Percentiles rank a stretch among this genome's conserved stretches.
These are phyloP conservation scores for Leptodontidium sp. DNA, from an alignment of 2,329 filamentous ascomycete species.

Conservation along the genomic window DNA sequence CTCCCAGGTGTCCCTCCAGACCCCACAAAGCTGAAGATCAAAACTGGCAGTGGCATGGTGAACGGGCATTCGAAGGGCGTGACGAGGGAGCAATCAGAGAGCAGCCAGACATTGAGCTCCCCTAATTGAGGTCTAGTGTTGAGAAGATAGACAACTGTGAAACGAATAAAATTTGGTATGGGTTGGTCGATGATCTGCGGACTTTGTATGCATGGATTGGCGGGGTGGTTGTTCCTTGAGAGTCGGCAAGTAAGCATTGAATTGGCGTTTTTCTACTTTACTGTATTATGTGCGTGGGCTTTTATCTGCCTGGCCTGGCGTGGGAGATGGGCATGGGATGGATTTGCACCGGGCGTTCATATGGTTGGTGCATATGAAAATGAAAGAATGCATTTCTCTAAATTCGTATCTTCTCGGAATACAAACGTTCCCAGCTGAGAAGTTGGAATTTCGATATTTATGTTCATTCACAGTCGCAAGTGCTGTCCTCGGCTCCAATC, in stretches of 20 bases:
- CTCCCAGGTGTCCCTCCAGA: slow-evolving; percentile 20
- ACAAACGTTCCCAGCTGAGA: no score
- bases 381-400: slow-evolving; percentile 3
- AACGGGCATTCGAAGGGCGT: slow-evolving; percentile 27
- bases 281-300: slow-evolving; percentile 25
- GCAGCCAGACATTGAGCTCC: slow-evolving; percentile 38
- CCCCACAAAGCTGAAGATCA: slow-evolving; percentile 16
- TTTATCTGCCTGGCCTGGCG: slow-evolving; percentile 16
- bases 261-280: slow-evolving; percentile 13
- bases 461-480: no score
- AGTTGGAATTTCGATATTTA: no score
- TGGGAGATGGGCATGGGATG: slow-evolving; percentile 21
- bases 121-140: slow-evolving; percentile 13
- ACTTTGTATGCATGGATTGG: slow-evolving; percentile 23
- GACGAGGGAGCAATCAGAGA: slow-evolving; percentile 27
- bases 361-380: slow-evolving; percentile 12
- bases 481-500: no score
- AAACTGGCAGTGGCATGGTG: slow-evolving; percentile 24
- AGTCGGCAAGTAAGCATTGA: slow-evolving; percentile 10
- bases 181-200: neutral
- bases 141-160: neutral
- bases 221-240: neutral
- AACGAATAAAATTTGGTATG: slow-evolving; percentile 1
- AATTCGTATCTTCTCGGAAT: neutral
- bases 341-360: slow-evolving; percentile 14